phyloP scores from a whole-genome alignment of 805 yeast species.

The Priceomyces fermenticarens region DNA sequence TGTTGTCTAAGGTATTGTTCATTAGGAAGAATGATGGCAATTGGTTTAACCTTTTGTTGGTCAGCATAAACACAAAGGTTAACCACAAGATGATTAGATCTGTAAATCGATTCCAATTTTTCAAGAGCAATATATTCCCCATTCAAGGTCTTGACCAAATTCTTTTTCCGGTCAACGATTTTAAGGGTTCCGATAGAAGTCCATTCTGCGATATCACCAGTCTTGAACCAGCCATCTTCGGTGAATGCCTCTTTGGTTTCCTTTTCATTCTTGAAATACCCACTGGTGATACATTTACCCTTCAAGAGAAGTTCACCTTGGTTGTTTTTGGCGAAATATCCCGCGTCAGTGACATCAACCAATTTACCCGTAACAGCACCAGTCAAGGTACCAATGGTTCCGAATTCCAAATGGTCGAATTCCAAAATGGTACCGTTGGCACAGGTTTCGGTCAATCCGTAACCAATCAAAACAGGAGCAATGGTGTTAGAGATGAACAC shows the following conservation, averaged over 20 bases:
- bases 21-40: constrained; percentile 85
- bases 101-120: constrained; percentile 85
- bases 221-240: constrained; percentile 90
- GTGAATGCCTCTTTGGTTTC: constrained; percentile 75
- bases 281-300: constrained; percentile 70
- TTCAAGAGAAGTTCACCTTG: constrained; percentile 89
- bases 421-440: constrained; percentile 79
- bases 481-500: constrained; percentile 70
- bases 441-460: constrained; percentile 94
- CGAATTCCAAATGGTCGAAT: constrained; percentile 64
- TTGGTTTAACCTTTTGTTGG: constrained; percentile 79
- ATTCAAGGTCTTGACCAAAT: constrained; percentile 89
- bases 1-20: constrained; percentile 56
- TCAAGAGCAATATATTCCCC: constrained; percentile 98
- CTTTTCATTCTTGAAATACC: constrained; percentile 77
- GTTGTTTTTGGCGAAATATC: constrained; percentile 82
- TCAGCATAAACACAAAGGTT: constrained; percentile 96
- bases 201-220: constrained; percentile 98
- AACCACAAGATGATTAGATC: constrained; percentile 71
- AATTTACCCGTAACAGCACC: constrained; percentile 85
- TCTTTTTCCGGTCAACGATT: constrained; percentile 92
- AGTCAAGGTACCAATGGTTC: constrained; percentile 77
- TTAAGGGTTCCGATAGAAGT: constrained; percentile 71
- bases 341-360: constrained; percentile 87
- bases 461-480: constrained; percentile 88